Evolutionary conservation across 1,284 basidiomycete genomes (phyloP).

Genomic region (Omphalotus olearius): DNA sequence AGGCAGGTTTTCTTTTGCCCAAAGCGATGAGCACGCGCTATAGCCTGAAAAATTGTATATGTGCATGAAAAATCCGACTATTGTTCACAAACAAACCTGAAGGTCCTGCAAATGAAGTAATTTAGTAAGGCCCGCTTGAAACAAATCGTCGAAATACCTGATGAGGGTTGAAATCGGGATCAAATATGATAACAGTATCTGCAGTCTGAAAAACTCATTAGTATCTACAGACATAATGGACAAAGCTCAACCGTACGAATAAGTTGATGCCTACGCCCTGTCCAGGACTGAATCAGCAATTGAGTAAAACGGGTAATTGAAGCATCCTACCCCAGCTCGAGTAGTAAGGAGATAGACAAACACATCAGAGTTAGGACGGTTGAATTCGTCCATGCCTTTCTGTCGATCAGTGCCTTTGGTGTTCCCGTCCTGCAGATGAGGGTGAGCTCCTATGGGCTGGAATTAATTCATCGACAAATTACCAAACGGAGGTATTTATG

Average conservation of each 20-base stretch:
- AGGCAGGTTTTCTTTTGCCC: conserved; percentile 80
- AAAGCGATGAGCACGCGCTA: conserved; percentile 83
- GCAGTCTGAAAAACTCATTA: conserved; percentile 44
- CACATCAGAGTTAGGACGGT: conserved; percentile 79
- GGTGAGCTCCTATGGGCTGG: not conserved
- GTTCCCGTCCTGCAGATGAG: conserved; percentile 70
- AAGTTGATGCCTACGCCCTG: conserved; percentile 88
- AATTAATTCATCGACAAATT: conserved; percentile 22
- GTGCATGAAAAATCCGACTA: conserved; percentile 1
- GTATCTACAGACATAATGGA: not conserved
- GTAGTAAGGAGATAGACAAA: conserved; percentile 94
- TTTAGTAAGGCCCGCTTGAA: not conserved
- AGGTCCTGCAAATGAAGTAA: conserved; percentile 44
- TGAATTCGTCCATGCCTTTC: conserved; percentile 93
- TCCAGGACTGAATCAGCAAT: conserved; percentile 7
- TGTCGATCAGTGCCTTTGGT: conserved; percentile 87
- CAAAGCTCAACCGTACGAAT: conserved; percentile 31
- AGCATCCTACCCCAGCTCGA: conserved; percentile 75
- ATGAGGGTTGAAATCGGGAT: conserved; percentile 95
- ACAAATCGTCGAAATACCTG: conserved; percentile 46
- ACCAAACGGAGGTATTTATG: conserved; percentile 88
- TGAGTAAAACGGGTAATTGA: not conserved
- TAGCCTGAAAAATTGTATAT: conserved; percentile 52
- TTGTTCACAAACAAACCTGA: conserved; percentile 42
- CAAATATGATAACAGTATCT: conserved; percentile 90